These are phyloP conservation scores for Cladophialophora immunda DNA, from an alignment of 2,329 filamentous ascomycete species.

Conservation along the genomic window DNA sequence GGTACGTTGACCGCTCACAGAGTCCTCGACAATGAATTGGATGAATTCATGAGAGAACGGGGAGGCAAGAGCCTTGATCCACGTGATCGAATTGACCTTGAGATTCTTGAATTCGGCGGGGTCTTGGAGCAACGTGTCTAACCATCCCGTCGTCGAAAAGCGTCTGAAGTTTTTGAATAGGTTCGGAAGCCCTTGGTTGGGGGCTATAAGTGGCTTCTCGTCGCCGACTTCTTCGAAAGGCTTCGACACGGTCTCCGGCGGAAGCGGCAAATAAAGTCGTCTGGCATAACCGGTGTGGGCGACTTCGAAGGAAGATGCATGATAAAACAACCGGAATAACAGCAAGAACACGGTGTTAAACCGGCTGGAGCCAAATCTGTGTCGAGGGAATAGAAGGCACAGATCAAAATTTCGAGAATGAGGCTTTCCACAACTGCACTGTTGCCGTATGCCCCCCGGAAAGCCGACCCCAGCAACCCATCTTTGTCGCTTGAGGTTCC, in stretches of 20 bases:
- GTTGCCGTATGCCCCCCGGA: slow-evolving; percentile 7
- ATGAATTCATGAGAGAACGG: slow-evolving; percentile 40
- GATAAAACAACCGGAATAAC: slow-evolving; percentile 36
- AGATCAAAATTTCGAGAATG: slow-evolving; percentile 24
- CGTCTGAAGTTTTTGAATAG: slow-evolving; percentile 24
- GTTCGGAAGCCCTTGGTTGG: slow-evolving; percentile 10
- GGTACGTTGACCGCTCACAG: slow-evolving; percentile 23
- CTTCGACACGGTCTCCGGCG: not conserved
- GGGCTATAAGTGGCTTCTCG: not conserved
- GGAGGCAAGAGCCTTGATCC: slow-evolving; percentile 39
- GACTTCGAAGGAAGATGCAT: slow-evolving; percentile 31
- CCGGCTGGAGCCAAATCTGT: slow-evolving; percentile 34
- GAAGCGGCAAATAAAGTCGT: slow-evolving; percentile 3
- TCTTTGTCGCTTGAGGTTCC: slow-evolving; percentile 16
- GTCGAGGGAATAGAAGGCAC: slow-evolving; percentile 30
- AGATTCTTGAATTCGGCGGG: slow-evolving; percentile 15
- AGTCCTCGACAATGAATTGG: slow-evolving; percentile 37
- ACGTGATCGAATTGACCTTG: slow-evolving; percentile 36
- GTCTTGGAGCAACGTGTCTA: slow-evolving; percentile 9
- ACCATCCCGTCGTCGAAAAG: slow-evolving; percentile 30
- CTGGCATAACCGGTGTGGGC: not conserved
- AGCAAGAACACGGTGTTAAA: slow-evolving; percentile 35
- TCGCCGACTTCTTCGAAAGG: not conserved
- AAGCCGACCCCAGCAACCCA: slow-evolving; percentile 17
- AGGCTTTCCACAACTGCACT: slow-evolving; percentile 28